Evolutionary conservation across 2,329 filamentous ascomycete species (phyloP).

Genomic region (Diaporthe aspalathi): DNA sequence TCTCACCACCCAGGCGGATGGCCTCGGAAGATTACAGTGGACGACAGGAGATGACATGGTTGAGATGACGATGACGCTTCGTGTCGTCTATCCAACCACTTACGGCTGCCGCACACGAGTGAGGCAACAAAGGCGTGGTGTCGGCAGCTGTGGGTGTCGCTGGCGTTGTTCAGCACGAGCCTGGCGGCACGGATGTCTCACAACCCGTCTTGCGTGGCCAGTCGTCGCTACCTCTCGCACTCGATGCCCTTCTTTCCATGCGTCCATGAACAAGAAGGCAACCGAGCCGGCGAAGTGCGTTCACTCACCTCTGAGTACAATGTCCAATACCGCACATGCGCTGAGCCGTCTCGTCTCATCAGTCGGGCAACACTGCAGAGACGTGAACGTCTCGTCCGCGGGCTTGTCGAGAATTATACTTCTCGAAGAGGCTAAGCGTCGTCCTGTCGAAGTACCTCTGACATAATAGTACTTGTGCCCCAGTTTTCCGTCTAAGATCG

Average conservation of each 20-base stretch:
- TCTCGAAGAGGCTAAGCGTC: slow-evolving; percentile 35
- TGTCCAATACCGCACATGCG: no score
- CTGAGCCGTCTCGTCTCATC: neutral
- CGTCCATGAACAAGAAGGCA: neutral
- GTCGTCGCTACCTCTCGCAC: slow-evolving; percentile 23
- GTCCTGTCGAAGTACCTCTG: slow-evolving; percentile 29
- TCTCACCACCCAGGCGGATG: neutral
- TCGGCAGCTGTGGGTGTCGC: neutral
- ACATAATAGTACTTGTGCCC: slow-evolving; percentile 34
- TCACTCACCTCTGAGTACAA: no score
- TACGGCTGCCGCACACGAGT: neutral
- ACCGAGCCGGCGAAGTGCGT: neutral
- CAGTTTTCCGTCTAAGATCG: slow-evolving; percentile 35
- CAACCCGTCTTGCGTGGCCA: slow-evolving; percentile 29
- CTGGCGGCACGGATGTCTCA: slow-evolving; percentile 31
- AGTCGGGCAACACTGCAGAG: slow-evolving; percentile 1
- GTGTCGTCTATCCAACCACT: neutral
- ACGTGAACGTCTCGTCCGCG: neutral
- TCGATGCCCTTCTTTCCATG: neutral
- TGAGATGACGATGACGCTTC: neutral
- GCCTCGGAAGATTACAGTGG: no score
- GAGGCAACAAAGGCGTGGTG: neutral
- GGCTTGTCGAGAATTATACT: slow-evolving; percentile 29
- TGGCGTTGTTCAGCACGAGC: slow-evolving; percentile 27
- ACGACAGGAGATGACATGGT: neutral